These are phyloP conservation scores for Monarda citriodora DNA, from an alignment of 305 asterid genomes.

Conservation along the genomic window DNA sequence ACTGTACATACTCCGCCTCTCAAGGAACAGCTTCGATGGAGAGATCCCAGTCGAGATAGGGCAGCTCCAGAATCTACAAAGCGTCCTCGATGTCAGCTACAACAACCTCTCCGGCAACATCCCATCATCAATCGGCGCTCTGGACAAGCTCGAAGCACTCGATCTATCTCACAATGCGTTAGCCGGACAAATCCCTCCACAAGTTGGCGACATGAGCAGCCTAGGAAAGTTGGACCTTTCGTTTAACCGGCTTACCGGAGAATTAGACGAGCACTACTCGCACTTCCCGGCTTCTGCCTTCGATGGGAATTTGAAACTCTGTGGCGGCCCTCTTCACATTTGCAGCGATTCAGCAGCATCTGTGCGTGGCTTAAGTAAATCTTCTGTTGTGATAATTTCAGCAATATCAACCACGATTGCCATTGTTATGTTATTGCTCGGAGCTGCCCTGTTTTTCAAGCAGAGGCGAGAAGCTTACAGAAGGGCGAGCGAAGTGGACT, in stretches of 20 bases:
- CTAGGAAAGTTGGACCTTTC: conserved; percentile 79
- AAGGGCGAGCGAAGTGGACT: conserved; percentile 43
- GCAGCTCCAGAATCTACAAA: conserved; percentile 78
- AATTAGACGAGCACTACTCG: conserved; percentile 54
- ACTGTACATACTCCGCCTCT: conserved; percentile 71
- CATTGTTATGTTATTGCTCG: conserved; percentile 50
- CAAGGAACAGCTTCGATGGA: conserved; percentile 69
- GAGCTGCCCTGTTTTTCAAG: conserved; percentile 66
- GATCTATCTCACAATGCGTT: conserved; percentile 82
- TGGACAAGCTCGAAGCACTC: conserved; percentile 82
- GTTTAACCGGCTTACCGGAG: conserved; percentile 73
- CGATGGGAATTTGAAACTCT: conserved; percentile 60
- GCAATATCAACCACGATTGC: conserved; percentile 54
- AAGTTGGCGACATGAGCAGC: conserved; percentile 80
- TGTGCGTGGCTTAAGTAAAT: conserved; percentile 33
- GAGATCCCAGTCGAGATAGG: conserved; percentile 75
- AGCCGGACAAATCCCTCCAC: conserved; percentile 68
- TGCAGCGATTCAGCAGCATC: conserved; percentile 41
- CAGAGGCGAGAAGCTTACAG: conserved; percentile 54
- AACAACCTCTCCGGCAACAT: conserved; percentile 68
- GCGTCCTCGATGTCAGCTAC: conserved; percentile 75
- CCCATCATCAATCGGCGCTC: conserved; percentile 59
- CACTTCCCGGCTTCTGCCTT: conserved; percentile 82
- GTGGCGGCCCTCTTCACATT: conserved; percentile 74
- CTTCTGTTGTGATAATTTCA: conserved; percentile 65